Evolutionary conservation across 2,329 filamentous ascomycete genomes (phyloP).

Genomic region (Podosphaera xanthii): DNA sequence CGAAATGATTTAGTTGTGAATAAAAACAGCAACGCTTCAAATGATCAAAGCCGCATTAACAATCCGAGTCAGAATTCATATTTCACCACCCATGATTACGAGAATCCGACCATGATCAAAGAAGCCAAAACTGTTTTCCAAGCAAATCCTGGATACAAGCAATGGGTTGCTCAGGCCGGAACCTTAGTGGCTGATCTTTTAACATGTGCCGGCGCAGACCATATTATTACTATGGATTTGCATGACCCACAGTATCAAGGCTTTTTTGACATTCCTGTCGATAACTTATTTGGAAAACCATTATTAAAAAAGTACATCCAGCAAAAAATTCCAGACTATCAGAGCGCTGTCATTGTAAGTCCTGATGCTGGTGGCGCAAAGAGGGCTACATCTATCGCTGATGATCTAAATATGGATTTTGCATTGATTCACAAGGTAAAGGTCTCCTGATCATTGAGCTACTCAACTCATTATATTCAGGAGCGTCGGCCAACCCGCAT

Average conservation of each 20-base stretch:
- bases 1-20: constrained; percentile 14
- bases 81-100: constrained; percentile 42
- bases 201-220: constrained; percentile 86
- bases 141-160: constrained; percentile 82
- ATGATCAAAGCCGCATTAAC: background rate
- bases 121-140: constrained; percentile 40
- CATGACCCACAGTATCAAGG: constrained; percentile 94
- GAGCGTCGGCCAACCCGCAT: constrained; percentile 78
- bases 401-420: constrained; percentile 82
- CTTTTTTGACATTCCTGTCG: constrained; percentile 96
- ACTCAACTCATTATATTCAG: constrained; percentile 24
- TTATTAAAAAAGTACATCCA: constrained; percentile 50
- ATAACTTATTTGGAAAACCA: constrained; percentile 80
- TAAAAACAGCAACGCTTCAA: constrained; percentile 19
- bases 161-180: constrained; percentile 95
- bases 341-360: constrained; percentile 76
- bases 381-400: constrained; percentile 82
- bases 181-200: constrained; percentile 85
- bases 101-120: constrained; percentile 29
- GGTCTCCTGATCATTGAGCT: constrained; percentile 13
- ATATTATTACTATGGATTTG: constrained; percentile 93
- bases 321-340: constrained; percentile 57
- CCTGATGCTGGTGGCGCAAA: constrained; percentile 94
- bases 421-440: constrained; percentile 91
- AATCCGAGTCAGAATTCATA: background rate